Evolutionary conservation across 257 asterid genomes (phyloP), one percentile per base, ranked within the genome.

Genomic region (Ajuga chamaepitys): DNA sequence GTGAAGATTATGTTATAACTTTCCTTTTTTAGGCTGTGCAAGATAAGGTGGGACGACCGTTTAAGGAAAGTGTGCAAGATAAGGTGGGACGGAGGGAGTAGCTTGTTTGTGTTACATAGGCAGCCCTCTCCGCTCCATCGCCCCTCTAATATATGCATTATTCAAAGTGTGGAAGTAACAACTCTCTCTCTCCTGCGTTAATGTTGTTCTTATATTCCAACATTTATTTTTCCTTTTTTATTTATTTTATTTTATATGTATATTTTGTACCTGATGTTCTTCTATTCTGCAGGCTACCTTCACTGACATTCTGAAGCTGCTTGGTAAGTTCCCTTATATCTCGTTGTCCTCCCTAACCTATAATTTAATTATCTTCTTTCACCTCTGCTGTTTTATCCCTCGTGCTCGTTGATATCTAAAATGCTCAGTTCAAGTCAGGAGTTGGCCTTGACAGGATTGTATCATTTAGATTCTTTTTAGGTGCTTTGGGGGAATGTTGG

Each of bases 271-370:
- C 1, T 18, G 16, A 64, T 22, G 24, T 58, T 6, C 14, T 70
- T 61, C 24, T 28, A 17, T 78, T 45, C 65, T 82, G 81, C 91
- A 88, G 99, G 96, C 96, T 48, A 90, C 99, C 70, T 90, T 89
- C 83, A 88, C 95, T 7, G 97, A 90, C 83, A 90, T 93, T 75
- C 80, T 89, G 82, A 89, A 89, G 87, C 77, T 81, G 63, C 97
- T 93, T 20, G 85, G 99, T 93, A 80, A 68, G 87, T 35, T 44
- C 44, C 62, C 30, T 3, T 28, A 9, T 13, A 14, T 17, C 66
- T 52, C 45, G 20, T 45, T 63, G 17, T 50, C 34, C 20, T n/a
- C 25, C 32, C 24, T 8, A 53, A 34, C 1, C 9, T 17, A 56
- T n/a, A n/a, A 35, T 37, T n/a, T 1, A 1, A 38, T 48, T n/a